Evolutionary conservation across 108 stramenopile genomes (phyloP), one percentile per base, ranked within the genome.

Genomic region (Cylindrotheca fusiformis): DNA sequence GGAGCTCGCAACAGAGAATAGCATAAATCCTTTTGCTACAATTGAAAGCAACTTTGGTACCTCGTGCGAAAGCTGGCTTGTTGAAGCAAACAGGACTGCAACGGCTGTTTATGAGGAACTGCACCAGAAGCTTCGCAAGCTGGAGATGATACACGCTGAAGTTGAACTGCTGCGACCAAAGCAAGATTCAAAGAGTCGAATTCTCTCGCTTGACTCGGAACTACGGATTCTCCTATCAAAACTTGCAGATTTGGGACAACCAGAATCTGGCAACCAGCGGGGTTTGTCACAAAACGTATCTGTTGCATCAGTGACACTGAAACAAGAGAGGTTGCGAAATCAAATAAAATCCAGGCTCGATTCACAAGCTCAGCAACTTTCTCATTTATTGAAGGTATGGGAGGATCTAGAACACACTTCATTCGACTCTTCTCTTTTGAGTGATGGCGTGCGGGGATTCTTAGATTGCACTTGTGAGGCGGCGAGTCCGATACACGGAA

Each of bases 341-440:
- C 87, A 94, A 54, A 94, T 90, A 86, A 78, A 91, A 69, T 41
- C 61, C 3, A 94, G 83, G 61, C 89, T 91, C 60, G 59, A 71
- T 10, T 41, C 81, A 1, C 87, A 90, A 59, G 76, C 91, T 27
- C 80, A 78, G 27, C 69, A 79, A 32, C 76, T 94, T 4, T 59
- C 75, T 4, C 53, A 65, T 24, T 48, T 79, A 12, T 77, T 90
- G 24, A 65, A 75, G 52, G 60, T 63, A 27, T 94, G 93, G 93
- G 71, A 81, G 51, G 54, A 52, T 1, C 48, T 62, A 21, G 87
- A 90, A 59, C 80, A 81, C 20, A 23, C 21, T 31, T 52, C 58
- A 12, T 81, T 85, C 52, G 82, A 88, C 32, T 50, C 74, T 21
- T 81, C 74, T n/a, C 73, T 94, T 51, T 59, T 93, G 65, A 91